phyloP scores from a whole-genome alignment of 192 early-diverging fungal species.

The Backusella liffmaniae region DNA sequence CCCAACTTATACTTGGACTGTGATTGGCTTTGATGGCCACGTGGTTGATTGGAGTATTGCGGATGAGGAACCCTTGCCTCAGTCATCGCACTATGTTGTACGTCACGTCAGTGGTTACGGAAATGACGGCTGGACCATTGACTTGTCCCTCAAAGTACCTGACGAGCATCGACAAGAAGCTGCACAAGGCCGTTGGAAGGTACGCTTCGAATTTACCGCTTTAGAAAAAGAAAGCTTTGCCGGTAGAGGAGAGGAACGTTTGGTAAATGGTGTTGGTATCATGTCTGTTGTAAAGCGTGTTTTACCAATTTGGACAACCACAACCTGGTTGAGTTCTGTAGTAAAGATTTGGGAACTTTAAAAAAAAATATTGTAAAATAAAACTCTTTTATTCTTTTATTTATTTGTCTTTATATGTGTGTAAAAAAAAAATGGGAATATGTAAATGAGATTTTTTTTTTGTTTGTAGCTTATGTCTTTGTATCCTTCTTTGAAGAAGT shows the following conservation, averaged over 20 bases:
- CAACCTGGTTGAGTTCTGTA: slow-evolving; percentile 38
- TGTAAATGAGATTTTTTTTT: background rate
- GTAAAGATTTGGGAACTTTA: slow-evolving; percentile 40
- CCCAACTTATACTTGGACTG: slow-evolving; percentile 60
- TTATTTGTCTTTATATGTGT: background rate
- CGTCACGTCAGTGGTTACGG: slow-evolving; percentile 52
- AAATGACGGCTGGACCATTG: slow-evolving; percentile 46
- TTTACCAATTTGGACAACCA: slow-evolving; percentile 37
- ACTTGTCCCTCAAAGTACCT: slow-evolving; percentile 43
- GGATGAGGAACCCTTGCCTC: slow-evolving; percentile 32
- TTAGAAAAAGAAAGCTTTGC: slow-evolving; percentile 52
- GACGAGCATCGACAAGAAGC: slow-evolving; percentile 29
- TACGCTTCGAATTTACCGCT: slow-evolving; percentile 49
- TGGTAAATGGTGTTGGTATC: slow-evolving; percentile 44
- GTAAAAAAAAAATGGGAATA: background rate
- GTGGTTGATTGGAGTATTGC: slow-evolving; percentile 58
- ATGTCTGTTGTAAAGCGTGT: slow-evolving; percentile 18
- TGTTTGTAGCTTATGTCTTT: background rate
- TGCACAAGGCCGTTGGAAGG: slow-evolving; percentile 24
- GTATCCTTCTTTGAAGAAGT: background rate
- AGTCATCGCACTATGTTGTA: slow-evolving; percentile 44
- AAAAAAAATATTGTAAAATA: background rate
- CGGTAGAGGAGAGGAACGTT: slow-evolving; percentile 38
- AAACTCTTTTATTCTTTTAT: background rate
- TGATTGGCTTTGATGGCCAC: slow-evolving; percentile 59